Evolutionary conservation across 331 rosid genomes (phyloP), one percentile per base, ranked within the genome.

Genomic region (Rosa hybrid): DNA sequence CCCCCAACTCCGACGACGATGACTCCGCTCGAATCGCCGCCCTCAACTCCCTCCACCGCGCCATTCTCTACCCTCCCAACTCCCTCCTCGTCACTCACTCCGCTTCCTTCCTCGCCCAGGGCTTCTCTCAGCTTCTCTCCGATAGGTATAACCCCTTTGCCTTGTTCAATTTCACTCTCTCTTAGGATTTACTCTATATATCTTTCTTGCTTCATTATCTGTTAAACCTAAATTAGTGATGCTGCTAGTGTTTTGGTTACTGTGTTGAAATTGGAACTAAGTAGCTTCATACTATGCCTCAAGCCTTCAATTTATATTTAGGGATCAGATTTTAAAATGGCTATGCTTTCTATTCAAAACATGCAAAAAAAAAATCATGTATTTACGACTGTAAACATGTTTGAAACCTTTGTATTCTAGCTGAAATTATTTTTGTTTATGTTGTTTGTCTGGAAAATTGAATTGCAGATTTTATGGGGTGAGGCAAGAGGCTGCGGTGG

Each of bases 31-130:
- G 97, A 67, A 86, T 92, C 84, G 81, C 91, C 75, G 97, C 98
- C 73, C 81, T 92, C 71, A 82, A 88, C 83, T 92, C 97, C 17
- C 91, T 94, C 81, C 97, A 92, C 88, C 97, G 94, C 65, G 91
- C 97, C 76, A 85, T 94, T 77, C 90, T 94, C 38, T 90, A 90
- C 85, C 95, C 92, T 7, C 95, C 90, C 82, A 92, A 94, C 86
- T 90, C 95, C 74, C 88, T 94, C 81, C 97, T 94, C 83, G 88
- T 94, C 76, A 75, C 98, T 45, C 97, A 92, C 89, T 94, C 97
- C 81, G 97, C 98, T 82, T 56, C 90, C 78, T 92, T 92, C 82
- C 97, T 94, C 64, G 84, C 91, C 49, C 97, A 91, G 80, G 90
- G 94, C 78, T 89, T 94, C 87, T 91, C 94, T 77, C 95, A 91